phyloP scores from a whole-genome alignment of 1,284 basidiomycete species.

The Termitomyces sp. region DNA sequence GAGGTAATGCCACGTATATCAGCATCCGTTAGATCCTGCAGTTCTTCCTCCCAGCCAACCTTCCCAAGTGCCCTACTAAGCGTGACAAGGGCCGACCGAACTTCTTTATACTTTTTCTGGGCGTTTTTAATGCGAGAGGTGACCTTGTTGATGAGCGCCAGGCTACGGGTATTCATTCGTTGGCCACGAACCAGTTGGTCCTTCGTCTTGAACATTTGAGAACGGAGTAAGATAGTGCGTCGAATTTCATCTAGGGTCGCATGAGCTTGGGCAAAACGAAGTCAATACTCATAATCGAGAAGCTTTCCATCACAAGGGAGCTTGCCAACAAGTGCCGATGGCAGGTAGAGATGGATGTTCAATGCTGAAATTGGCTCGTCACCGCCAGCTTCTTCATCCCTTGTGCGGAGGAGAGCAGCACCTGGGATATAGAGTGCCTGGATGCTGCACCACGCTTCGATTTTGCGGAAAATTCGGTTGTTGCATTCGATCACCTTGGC shows the following conservation, averaged over 20 bases:
- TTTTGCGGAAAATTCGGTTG: slow-evolving; percentile 15
- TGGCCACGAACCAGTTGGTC: slow-evolving; percentile 24
- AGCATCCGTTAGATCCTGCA: slow-evolving; percentile 7
- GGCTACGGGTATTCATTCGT: slow-evolving; percentile 21
- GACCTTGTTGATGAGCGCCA: slow-evolving; percentile 12
- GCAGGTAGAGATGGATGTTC: slow-evolving; percentile 20
- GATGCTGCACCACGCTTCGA: slow-evolving; percentile 22
- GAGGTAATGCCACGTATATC: slow-evolving; percentile 7
- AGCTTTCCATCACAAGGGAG: slow-evolving; percentile 13
- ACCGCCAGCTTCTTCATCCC: slow-evolving; percentile 7
- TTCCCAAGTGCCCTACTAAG: slow-evolving; percentile 8
- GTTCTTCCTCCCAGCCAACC: slow-evolving; percentile 12
- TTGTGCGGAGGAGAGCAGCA: slow-evolving; percentile 8
- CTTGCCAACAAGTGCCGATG: slow-evolving; percentile 13
- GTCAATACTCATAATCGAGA: slow-evolving; percentile 21
- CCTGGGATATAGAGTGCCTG: slow-evolving; percentile 22
- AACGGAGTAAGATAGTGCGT: slow-evolving; percentile 21
- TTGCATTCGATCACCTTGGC: slow-evolving; percentile 20
- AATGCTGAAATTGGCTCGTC: slow-evolving; percentile 8
- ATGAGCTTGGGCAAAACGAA: slow-evolving; percentile 26
- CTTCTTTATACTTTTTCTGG: slow-evolving; percentile 14
- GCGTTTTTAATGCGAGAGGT: slow-evolving; percentile 11
- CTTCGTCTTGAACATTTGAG: slow-evolving; percentile 25
- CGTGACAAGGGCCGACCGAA: neutral
- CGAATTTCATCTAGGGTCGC: slow-evolving; percentile 25